Evolutionary conservation across 1,139 yeast species (phyloP), one percentile per base, ranked within the genome.

Genomic region (Blastobotrys apis): DNA sequence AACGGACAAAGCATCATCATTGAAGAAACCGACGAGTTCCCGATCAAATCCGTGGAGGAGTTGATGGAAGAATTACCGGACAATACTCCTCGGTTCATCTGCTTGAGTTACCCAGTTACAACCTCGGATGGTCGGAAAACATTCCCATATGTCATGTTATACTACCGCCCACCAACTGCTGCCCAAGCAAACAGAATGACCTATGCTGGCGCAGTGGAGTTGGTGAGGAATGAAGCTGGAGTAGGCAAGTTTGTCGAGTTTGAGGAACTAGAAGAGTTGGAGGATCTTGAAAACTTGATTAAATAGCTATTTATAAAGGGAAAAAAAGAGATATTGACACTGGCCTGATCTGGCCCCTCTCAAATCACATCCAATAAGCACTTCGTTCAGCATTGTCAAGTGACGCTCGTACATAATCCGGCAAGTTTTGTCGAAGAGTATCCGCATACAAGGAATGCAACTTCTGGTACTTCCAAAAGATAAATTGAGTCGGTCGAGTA

Each of bases 121-220:
- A 64, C 76, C 12, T 57, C 67, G 21, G 96, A 88, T 57, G 95
- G 95, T 1, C 72, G 95, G 49, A 73, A 77, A 56, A 75, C 80
- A 39, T 72, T 77, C 10, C 96, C 96, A 2, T 74, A 84, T 52
- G 87, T 87, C 1, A 66, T 90, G 61, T 56, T 88, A 21, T 88
- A 87, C 63, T 88, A 92, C 81, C 75, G 85, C 47, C 97, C 97
- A 2, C 82, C 81, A 21, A 85, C 95, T 0, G 74, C 88, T 16
- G 82, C 84, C 15, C 92, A 81, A 60, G 85, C 81, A 45, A 71
- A 76, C 59, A 77, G 83, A 60, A 88, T 88, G 96, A 67, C 85
- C 40, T 88, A 85, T 57, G 97, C 96, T 1, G 95, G 94, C 2
- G 94, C 95, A 0, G 77, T 85, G 22, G 96, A 88, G 59, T 67